Evolutionary conservation across 1,139 yeast species (phyloP).

Genomic region (Candida smagusa): DNA sequence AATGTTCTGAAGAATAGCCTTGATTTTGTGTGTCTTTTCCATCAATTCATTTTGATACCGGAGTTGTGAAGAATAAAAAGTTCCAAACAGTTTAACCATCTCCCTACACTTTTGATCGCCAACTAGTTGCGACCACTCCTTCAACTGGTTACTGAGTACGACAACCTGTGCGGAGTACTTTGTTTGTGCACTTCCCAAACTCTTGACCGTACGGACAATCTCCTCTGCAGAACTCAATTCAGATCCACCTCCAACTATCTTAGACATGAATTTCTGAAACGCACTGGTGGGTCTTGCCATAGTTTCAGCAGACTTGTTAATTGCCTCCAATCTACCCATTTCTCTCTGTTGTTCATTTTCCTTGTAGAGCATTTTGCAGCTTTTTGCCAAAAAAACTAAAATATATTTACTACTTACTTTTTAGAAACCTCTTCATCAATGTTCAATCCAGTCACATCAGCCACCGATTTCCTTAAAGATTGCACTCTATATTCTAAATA

Average conservation of each 20-base stretch:
- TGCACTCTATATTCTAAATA: constrained; percentile 40
- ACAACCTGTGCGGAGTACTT: constrained; percentile 27
- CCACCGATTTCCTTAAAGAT: constrained; percentile 46
- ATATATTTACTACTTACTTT: constrained; percentile 28
- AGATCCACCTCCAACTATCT: constrained; percentile 18
- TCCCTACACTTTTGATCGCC: constrained; percentile 38
- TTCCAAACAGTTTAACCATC: constrained; percentile 39
- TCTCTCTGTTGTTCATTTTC: no score
- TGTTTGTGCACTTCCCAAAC: constrained; percentile 21
- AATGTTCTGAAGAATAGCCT: constrained; percentile 41
- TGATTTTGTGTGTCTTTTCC: constrained; percentile 40
- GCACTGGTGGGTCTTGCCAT: constrained; percentile 27
- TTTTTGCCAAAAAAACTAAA: no score
- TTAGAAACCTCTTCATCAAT: constrained; percentile 61
- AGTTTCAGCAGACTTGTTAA: not conserved
- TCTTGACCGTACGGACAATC: not conserved
- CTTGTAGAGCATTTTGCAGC: no score
- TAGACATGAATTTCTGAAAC: constrained; percentile 27
- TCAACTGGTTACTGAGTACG: constrained; percentile 35
- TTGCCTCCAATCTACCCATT: no score
- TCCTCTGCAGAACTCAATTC: constrained; percentile 8
- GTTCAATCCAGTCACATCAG: constrained; percentile 65
- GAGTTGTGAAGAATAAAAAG: constrained; percentile 34
- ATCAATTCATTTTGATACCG: constrained; percentile 27
- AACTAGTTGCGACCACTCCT: constrained; percentile 38